phyloP scores from a whole-genome alignment of 257 asterid genomes.

The Plantago elongata region DNA sequence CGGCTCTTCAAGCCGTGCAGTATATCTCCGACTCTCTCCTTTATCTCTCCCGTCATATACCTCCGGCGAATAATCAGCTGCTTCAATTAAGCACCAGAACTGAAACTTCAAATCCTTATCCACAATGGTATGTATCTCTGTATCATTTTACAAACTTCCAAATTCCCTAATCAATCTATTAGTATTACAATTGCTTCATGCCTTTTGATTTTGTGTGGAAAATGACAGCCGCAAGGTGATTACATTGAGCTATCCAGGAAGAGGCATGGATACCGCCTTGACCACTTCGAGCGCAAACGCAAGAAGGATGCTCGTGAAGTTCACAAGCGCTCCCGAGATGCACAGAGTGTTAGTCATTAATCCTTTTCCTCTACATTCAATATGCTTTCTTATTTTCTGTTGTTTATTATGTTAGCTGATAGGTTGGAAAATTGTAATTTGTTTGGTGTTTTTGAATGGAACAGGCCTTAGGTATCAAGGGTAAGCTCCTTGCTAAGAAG shows the following conservation, averaged over 20 bases:
- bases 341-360: constrained; percentile 55
- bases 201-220: neutral
- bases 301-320: constrained; percentile 98
- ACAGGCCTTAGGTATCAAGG: constrained; percentile 93
- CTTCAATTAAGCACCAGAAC: constrained; percentile 2
- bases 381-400: constrained; percentile 1
- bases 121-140: constrained; percentile 27
- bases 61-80: neutral
- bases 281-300: constrained; percentile 84
- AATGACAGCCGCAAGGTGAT: constrained; percentile 95
- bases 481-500: constrained; percentile 84
- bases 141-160: neutral
- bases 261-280: constrained; percentile 86
- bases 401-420: neutral
- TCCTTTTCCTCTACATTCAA: neutral
- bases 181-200: neutral
- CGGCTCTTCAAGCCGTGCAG: constrained; percentile 1
- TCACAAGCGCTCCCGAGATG: constrained; percentile 73
- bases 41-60: neutral
- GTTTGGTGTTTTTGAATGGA: neutral
- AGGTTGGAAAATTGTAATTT: neutral
- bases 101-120: constrained; percentile 5
- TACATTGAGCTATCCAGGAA: constrained; percentile 81
- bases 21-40: neutral
- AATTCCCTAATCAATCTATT: neutral